phyloP scores from a whole-genome alignment of 345 rosid species.

The Raphanus sativus region DNA sequence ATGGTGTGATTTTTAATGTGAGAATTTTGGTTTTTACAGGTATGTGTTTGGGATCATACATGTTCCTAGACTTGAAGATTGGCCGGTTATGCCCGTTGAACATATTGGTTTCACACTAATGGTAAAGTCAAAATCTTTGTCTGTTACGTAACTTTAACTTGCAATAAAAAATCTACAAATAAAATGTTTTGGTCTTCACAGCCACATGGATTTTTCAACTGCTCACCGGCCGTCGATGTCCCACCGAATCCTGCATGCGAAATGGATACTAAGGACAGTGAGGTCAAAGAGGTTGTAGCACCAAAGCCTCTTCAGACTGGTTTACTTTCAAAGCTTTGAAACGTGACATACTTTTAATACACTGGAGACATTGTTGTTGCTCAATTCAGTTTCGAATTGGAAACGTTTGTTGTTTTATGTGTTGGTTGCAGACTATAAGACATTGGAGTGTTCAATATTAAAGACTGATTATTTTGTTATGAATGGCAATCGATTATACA shows the following conservation, averaged over 20 bases:
- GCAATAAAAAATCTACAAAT: not conserved
- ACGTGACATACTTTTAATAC: not conserved
- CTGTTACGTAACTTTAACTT: not conserved
- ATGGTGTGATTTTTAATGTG: not conserved
- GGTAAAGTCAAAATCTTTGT: slow-evolving; percentile 46
- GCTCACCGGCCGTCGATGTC: slow-evolving; percentile 93
- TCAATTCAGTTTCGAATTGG: not conserved
- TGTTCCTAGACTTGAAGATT: slow-evolving; percentile 89
- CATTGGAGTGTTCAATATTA: not conserved
- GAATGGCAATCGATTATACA: not conserved
- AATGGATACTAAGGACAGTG: slow-evolving; percentile 60
- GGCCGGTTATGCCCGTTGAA: slow-evolving; percentile 95
- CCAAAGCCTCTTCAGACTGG: slow-evolving; percentile 51
- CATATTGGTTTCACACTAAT: slow-evolving; percentile 75
- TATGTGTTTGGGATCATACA: slow-evolving; percentile 88
- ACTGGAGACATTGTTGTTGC: slow-evolving; percentile 11
- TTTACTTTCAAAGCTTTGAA: slow-evolving; percentile 73
- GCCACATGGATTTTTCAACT: slow-evolving; percentile 98
- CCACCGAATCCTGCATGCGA: slow-evolving; percentile 74
- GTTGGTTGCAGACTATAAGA: slow-evolving; percentile 16
- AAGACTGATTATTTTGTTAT: not conserved
- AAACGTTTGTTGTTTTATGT: slow-evolving; percentile 6
- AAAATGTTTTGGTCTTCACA: slow-evolving; percentile 33
- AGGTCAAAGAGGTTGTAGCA: slow-evolving; percentile 52
- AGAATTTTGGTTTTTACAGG: slow-evolving; percentile 44